Evolutionary conservation across 2,329 filamentous ascomycete genomes (phyloP).

Genomic region (Sarocladiaceae sp.): DNA sequence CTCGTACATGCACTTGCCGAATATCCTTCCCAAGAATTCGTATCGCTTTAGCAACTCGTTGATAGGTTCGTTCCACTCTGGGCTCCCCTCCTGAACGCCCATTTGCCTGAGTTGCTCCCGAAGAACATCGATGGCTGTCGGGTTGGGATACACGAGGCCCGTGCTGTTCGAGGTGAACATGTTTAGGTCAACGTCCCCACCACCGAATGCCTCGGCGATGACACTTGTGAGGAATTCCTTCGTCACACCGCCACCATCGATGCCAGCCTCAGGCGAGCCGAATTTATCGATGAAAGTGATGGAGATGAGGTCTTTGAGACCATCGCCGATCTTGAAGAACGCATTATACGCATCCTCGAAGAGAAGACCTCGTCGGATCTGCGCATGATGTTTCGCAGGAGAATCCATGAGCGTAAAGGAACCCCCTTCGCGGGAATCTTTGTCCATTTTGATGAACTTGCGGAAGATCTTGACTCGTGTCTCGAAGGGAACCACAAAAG

Average conservation of each 20-base stretch:
- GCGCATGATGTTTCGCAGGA: slow-evolving; percentile 65
- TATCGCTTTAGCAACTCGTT: slow-evolving; percentile 66
- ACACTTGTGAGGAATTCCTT: slow-evolving; percentile 94
- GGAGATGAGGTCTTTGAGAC: slow-evolving; percentile 89
- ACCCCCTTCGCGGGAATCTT: slow-evolving; percentile 10
- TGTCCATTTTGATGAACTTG: slow-evolving; percentile 81
- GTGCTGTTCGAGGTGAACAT: slow-evolving; percentile 83
- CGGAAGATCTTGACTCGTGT: slow-evolving; percentile 90
- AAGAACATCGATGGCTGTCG: slow-evolving; percentile 67
- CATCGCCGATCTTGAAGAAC: slow-evolving; percentile 77
- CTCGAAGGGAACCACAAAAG: slow-evolving; percentile 91
- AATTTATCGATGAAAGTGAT: slow-evolving; percentile 96
- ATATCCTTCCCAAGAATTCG: slow-evolving; percentile 87
- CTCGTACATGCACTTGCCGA: slow-evolving; percentile 97
- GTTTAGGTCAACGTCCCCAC: slow-evolving; percentile 37
- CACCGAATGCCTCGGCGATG: slow-evolving; percentile 77
- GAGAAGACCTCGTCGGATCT: slow-evolving; percentile 71
- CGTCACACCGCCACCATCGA: slow-evolving; percentile 94
- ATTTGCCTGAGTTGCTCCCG: slow-evolving; percentile 51
- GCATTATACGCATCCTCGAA: slow-evolving; percentile 83
- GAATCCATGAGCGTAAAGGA: slow-evolving; percentile 20
- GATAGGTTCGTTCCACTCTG: slow-evolving; percentile 54
- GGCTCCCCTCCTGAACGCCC: slow-evolving; percentile 47
- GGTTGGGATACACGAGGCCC: slow-evolving; percentile 86
- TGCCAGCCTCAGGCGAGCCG: slow-evolving; percentile 80